These are phyloP conservation scores for Biscutella auriculata DNA, from an alignment of 441 rosid species.

Conservation along the genomic window DNA sequence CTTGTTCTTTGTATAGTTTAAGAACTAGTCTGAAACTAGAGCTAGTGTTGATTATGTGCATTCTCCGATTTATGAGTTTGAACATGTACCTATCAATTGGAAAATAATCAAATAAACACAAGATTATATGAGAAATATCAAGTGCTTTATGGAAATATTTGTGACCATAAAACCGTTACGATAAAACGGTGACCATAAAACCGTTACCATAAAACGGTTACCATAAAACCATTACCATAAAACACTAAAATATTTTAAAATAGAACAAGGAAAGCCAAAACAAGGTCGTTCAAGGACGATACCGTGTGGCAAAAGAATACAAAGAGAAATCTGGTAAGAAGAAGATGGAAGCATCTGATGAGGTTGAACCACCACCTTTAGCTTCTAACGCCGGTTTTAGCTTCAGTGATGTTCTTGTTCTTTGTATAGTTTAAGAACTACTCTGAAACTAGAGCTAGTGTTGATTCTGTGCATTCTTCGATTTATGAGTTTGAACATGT, in stretches of 20 bases:
- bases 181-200: no score
- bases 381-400: slow-evolving; percentile 20
- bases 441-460: slow-evolving; percentile 21
- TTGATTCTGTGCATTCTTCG: slow-evolving; percentile 32
- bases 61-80: slow-evolving; percentile 38
- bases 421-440: slow-evolving; percentile 32
- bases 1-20: slow-evolving; percentile 22
- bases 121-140: no score
- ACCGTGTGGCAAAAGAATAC: no score
- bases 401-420: slow-evolving; percentile 12
- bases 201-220: no score
- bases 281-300: no score
- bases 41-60: slow-evolving; percentile 23
- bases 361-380: slow-evolving; percentile 21
- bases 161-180: no score
- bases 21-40: slow-evolving; percentile 28
- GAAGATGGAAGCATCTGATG: slow-evolving; percentile 28
- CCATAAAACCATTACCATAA: no score
- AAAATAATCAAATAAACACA: neutral
- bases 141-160: no score
- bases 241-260: no score
- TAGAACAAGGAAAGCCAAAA: no score
- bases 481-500: slow-evolving; percentile 40
- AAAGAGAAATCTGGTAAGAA: slow-evolving; percentile 6
- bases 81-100: slow-evolving; percentile 41